phyloP scores from a whole-genome alignment of 169 alveolate genomes.

The Plasmodium malariae region DNA sequence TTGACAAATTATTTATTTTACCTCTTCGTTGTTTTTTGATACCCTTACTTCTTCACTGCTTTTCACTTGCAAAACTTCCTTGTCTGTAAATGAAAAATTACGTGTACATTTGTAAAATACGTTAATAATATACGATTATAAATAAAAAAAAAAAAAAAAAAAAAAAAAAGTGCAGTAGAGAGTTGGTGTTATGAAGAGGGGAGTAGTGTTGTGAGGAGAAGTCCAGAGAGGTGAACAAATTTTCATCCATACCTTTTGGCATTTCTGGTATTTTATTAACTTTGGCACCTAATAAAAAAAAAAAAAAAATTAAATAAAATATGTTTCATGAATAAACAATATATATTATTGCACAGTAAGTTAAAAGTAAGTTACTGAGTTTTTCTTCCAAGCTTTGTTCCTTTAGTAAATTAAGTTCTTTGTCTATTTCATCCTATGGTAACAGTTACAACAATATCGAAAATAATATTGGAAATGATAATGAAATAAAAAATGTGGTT shows the following conservation, averaged over 20 bases:
- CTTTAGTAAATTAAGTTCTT: conserved; percentile 61
- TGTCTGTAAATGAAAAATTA: conserved; percentile 3
- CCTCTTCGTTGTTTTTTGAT: conserved; percentile 54
- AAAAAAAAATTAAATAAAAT: conserved; percentile 37
- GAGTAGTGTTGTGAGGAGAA: too few relatives aligned
- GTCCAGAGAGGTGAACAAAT: neutral
- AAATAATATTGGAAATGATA: too few relatives aligned
- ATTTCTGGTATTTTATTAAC: conserved; percentile 52
- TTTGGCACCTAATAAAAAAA: conserved; percentile 10
- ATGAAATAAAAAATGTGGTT: neutral
- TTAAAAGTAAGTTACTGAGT: conserved; percentile 36
- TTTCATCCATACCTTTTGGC: conserved; percentile 23
- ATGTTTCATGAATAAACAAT: neutral
- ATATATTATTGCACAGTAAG: neutral
- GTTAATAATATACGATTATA: neutral
- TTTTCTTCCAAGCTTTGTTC: conserved; percentile 72
- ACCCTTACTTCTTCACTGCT: neutral
- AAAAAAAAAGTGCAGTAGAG: too few relatives aligned
- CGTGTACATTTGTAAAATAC: neutral
- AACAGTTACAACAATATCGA: neutral
- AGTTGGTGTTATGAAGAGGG: neutral
- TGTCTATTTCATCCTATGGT: conserved; percentile 66
- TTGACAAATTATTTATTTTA: too few relatives aligned
- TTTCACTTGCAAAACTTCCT: neutral
- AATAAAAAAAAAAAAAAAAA: neutral